Evolutionary conservation across 306 rosid species (phyloP), one percentile per base, ranked within the genome.

Genomic region (Boehmeria nivea): DNA sequence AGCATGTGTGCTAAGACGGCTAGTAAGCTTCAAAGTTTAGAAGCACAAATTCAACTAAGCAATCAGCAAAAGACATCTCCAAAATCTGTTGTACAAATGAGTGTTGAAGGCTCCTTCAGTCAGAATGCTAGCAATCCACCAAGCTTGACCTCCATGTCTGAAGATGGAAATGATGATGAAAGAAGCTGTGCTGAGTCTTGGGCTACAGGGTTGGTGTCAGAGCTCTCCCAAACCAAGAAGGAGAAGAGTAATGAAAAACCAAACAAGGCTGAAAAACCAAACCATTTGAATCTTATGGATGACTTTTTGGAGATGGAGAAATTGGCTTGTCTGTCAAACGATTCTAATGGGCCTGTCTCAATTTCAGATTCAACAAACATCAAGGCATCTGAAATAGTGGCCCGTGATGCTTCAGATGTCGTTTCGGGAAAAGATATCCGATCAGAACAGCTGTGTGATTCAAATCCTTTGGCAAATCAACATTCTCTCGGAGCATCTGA

Each of bases 271-370:
- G 89, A 84, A 70, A 78, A 73, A 58, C 70, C 76, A 59, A 85
- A 63, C 42, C 83, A 73, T 72, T 81, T 93, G 79, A 93, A 81
- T 40, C 93, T 93, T 50, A 93, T 93, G 99, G 96, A 93, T 49
- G 99, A 93, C 80, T 93, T 93, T 77, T 77, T 93, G 68, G 99
- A 93, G 80, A 93, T 93, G 73, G 99, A 93, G 71, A 93, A 93
- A 62, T 73, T 93, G 77, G 99, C 96, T 48, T 79, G 84, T 76
- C 65, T 78, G 54, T 74, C 95, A 51, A 78, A 78, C 56, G 84
- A 79, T 52, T 82, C 86, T 45, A 82, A 76, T 53, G 71, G 64
- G n/a, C 71, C 66, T 65, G 51, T 66, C 63, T 63, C 81, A 48
- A 60, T 62, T 59, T 77, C 74, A 44, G 75, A 70, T 21, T 52